phyloP scores from a whole-genome alignment of 306 rosid genomes.

The Lathyrus oleraceus region DNA sequence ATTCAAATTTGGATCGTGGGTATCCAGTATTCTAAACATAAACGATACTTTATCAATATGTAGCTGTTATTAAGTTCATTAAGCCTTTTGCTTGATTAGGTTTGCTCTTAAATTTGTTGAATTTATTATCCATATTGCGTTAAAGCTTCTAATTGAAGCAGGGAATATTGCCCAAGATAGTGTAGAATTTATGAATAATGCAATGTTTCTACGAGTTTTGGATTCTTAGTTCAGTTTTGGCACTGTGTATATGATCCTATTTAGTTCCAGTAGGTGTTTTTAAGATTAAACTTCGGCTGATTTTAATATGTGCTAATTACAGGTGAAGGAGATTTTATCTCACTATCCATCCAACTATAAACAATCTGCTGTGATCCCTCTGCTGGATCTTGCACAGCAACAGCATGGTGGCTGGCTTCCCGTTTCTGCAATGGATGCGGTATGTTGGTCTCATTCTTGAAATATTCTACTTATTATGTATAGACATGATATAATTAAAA shows the following conservation, averaged over 20 bases:
- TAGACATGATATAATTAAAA: neutral
- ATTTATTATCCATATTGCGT: neutral
- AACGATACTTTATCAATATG: neutral
- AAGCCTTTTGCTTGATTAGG: neutral
- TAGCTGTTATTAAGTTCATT: neutral
- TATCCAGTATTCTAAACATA: neutral
- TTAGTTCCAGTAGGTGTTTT: neutral
- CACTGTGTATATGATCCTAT: conserved; percentile 8
- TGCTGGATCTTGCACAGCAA: conserved; percentile 98
- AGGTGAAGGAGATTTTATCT: conserved; percentile 86
- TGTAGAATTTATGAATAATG: conserved; percentile 6
- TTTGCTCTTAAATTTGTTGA: neutral
- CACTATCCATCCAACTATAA: conserved; percentile 98
- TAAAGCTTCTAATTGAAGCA: neutral
- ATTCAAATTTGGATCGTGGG: conserved; percentile 12
- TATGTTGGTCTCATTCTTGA: conserved; percentile 47
- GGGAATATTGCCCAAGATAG: neutral
- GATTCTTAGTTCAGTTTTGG: conserved; percentile 13
- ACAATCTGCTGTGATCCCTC: conserved; percentile 96
- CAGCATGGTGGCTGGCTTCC: conserved; percentile 99
- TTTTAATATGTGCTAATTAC: conserved; percentile 28
- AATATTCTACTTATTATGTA: conserved; percentile 9
- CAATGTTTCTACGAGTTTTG: conserved; percentile 16
- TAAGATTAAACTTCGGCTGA: neutral
- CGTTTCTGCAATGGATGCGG: conserved; percentile 98